A percentile compares a stretch with the other conserved stretches of the same genome.
phyloP scores from a whole-genome alignment of 2,329 filamentous ascomycete genomes.

The Xylariaceae sp. region DNA sequence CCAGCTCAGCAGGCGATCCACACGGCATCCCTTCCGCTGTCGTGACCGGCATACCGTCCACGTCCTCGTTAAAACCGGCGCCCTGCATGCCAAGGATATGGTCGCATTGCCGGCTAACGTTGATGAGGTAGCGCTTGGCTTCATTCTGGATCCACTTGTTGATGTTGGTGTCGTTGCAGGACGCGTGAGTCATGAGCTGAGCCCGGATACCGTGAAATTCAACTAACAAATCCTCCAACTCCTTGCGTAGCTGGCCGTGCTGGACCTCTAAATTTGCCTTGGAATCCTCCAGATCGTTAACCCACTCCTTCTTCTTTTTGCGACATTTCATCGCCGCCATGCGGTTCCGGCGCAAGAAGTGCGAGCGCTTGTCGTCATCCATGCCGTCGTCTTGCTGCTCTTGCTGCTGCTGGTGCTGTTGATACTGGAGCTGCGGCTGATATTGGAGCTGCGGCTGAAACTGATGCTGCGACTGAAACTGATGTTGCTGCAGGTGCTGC shows the following conservation, averaged over 20 bases:
- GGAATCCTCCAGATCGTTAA: slow-evolving; percentile 43
- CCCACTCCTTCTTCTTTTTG: slow-evolving; percentile 57
- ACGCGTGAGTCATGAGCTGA: slow-evolving; percentile 46
- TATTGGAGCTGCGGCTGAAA: too few species aligned
- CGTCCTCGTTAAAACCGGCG: too few species aligned
- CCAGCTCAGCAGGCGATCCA: too few species aligned
- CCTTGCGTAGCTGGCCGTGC: slow-evolving; percentile 38
- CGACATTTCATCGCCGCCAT: slow-evolving; percentile 70
- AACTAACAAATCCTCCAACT: slow-evolving; percentile 37
- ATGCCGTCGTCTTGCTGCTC: slow-evolving; percentile 14
- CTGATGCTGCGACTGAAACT: too few species aligned
- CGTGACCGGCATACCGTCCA: too few species aligned
- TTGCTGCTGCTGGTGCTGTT: too few species aligned
- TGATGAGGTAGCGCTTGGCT: slow-evolving; percentile 43
- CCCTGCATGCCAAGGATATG: slow-evolving; percentile 23
- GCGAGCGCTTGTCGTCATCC: slow-evolving; percentile 43
- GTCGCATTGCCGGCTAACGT: slow-evolving; percentile 28
- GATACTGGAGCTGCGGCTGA: too few species aligned
- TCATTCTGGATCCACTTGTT: slow-evolving; percentile 49
- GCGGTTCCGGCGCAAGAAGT: slow-evolving; percentile 64
- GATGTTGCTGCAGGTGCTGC: too few species aligned
- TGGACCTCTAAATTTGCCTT: slow-evolving; percentile 40
- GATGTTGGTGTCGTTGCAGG: slow-evolving; percentile 49
- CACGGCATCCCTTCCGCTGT: too few species aligned
- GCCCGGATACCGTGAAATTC: slow-evolving; percentile 46